Evolutionary conservation across 2,329 filamentous ascomycete species (phyloP), one percentile per base, ranked within the genome.

Genomic region (Cladosporium sp.): DNA sequence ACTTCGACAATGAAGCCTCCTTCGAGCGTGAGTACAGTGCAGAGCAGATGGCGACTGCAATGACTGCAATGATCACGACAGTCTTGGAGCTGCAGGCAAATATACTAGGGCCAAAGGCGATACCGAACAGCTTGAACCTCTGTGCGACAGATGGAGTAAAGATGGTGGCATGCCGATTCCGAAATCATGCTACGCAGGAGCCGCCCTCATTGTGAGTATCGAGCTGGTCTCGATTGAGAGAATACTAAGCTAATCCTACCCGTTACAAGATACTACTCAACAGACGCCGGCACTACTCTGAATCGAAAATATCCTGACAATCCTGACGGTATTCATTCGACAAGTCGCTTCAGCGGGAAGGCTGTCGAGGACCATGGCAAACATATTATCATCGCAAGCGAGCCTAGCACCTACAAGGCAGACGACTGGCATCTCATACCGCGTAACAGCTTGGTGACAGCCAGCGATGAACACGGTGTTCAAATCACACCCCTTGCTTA

Each of bases 321-420:
- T 63, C 78, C 82, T 2, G 79, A 84, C 65, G 78, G 78, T 4
- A 69, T 67, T 4, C 72, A 79, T 11, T 78, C 79, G 53, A 70
- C 76, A 13, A 66, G 66, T n/a, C 56, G 70, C 21, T 69, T 76
- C 39, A 74, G 74, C 2, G 74, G 77, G 1, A 75, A 73, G 54
- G 76, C 75, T 1, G 74, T 76, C 21, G 74, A 74, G 3, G 76
- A 78, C 61, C 78, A 80, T 71, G 84, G 83, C 2, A 79, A 77
- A 51, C 84, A 86, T 73, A 79, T 84, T 39, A 85, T 85, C 68
- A 77, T 85, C 39, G 82, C 83, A 14, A 83, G 80, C 68, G 84
- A 86, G 74, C 84, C 84, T 14, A 83, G 80, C 28, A 86, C 84
- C 10, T 85, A 82, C 68, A 80, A 83, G 68, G 76, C 80, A 58